Base-by-base conservation (phyloP, 441 rosid genomes). In the Dalechampia spathulata region DNA sequence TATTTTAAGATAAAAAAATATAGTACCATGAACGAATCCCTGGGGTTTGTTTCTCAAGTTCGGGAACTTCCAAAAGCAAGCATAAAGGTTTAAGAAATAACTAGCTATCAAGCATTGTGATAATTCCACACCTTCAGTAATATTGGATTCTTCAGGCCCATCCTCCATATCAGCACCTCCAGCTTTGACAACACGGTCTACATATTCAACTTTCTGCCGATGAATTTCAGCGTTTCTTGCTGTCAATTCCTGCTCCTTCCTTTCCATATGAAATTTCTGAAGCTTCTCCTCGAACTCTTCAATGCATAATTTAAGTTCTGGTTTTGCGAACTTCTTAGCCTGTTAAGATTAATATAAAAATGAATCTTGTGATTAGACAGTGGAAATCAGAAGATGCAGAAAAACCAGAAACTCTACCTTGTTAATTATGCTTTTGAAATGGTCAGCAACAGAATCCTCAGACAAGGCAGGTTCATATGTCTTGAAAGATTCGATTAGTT, bases 231-330 rank as follows among this genome's bases (percentile, higher is more conserved):
- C 99, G 64, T 86, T 87, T 83, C 86, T 82, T 58, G 96, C 85
- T 5, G 97, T 90, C 57, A 65, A 81, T 70, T 87, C 99, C 75
- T 90, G 99, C 66, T 90, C 98, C 81, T 90, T 90, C 90, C 80
- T 90, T 67, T 85, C 98, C 64, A 64, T 26, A 68, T 87, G 92
- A 78, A 86, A 83, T 79, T 84, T 90, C 64, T 76, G 79, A 52
- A 94, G 74, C 78, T 94, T 94, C 76, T 94, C 98, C 72, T 90
- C 99, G 60, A 90, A 94, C 71, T 94, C 99, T 66, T 94, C 99
- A 9, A 90, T 83, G 78, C 87, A 84, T 7, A 70, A 74, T 76
- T 86, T 94, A 13, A 94, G 75, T 69, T 94, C 99, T 62, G 96
- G 96, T 75, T 87, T 94, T 21, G 95, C 94, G 64, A 94, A 94